Conservation (phyloP, 495 filamentous ascomycete species). For the Aspergillus heteromorphus region DNA sequence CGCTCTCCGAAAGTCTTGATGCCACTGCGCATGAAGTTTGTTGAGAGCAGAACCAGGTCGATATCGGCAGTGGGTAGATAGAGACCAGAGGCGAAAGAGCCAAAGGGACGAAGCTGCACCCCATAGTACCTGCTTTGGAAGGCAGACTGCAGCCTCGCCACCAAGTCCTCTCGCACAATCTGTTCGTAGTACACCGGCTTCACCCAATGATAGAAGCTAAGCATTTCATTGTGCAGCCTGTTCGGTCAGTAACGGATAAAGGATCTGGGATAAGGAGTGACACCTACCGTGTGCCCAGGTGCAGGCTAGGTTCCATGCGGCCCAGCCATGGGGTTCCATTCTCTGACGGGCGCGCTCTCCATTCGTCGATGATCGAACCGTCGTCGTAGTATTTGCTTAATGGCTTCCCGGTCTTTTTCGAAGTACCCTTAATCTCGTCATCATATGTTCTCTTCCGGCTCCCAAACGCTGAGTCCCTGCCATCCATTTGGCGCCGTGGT, state of each 20-base stretch:
- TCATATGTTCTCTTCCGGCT: constrained; percentile 66
- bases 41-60: constrained; percentile 81
- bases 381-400: constrained; percentile 32
- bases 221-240: constrained; percentile 75
- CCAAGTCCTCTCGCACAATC: constrained; percentile 62
- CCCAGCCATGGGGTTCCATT: constrained; percentile 59
- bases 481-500: constrained; percentile 19
- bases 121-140: constrained; percentile 49
- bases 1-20: constrained; percentile 38
- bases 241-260: constrained; percentile 1
- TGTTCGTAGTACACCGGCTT: constrained; percentile 73
- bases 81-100: constrained; percentile 83
- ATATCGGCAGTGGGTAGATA: constrained; percentile 92
- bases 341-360: constrained; percentile 43
- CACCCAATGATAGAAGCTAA: constrained; percentile 83
- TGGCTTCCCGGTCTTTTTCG: constrained; percentile 40
- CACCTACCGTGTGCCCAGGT: constrained; percentile 30
- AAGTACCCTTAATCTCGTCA: constrained; percentile 55
- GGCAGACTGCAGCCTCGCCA: constrained; percentile 53
- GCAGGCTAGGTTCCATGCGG: constrained; percentile 22
- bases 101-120: constrained; percentile 66
- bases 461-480: constrained; percentile 33
- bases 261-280: neutral
- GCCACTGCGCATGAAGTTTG: constrained; percentile 45
- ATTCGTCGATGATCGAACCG: constrained; percentile 51